phyloP scores from a whole-genome alignment of 768 basidiomycete species.

The Suillus fuscotomentosus region DNA sequence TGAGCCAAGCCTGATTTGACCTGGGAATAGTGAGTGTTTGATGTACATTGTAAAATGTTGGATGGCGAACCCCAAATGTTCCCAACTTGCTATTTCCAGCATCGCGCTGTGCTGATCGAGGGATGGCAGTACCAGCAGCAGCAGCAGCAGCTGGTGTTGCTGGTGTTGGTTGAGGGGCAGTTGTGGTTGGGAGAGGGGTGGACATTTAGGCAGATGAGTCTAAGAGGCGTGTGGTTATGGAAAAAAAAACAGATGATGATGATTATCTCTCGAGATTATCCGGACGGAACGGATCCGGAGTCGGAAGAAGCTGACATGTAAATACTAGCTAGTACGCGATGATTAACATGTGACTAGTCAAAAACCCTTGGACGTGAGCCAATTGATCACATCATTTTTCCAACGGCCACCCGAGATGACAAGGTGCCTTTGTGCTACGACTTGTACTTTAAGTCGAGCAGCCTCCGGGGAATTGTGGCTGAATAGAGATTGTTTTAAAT shows the following conservation, averaged over 20 bases:
- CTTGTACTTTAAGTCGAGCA: slow-evolving; percentile 46
- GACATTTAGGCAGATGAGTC: slow-evolving; percentile 9
- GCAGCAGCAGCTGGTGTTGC: too few species aligned
- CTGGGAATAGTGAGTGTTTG: slow-evolving; percentile 34
- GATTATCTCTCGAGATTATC: neutral
- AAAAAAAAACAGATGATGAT: neutral
- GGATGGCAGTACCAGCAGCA: slow-evolving; percentile 35
- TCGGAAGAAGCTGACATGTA: neutral
- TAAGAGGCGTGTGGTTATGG: too few species aligned
- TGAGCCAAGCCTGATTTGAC: slow-evolving; percentile 94
- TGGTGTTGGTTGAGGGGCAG: neutral
- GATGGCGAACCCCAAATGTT: slow-evolving; percentile 60
- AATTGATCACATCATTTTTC: slow-evolving; percentile 60
- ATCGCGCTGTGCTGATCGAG: slow-evolving; percentile 50
- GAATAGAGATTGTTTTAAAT: slow-evolving; percentile 55
- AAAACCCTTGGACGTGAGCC: slow-evolving; percentile 67
- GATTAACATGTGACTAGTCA: slow-evolving; percentile 24
- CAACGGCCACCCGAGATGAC: slow-evolving; percentile 61
- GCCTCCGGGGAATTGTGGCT: slow-evolving; percentile 43
- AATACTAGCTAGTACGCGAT: neutral
- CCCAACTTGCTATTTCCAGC: slow-evolving; percentile 60
- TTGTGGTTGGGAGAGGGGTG: slow-evolving; percentile 11
- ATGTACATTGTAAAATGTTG: neutral
- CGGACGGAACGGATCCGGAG: neutral
- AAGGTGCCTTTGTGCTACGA: slow-evolving; percentile 50